Percentiles rank a stretch among this genome's conserved stretches.
Evolutionary conservation across 176 grass and related monocot species (phyloP).

Genomic region (Saccharum officinarum): DNA sequence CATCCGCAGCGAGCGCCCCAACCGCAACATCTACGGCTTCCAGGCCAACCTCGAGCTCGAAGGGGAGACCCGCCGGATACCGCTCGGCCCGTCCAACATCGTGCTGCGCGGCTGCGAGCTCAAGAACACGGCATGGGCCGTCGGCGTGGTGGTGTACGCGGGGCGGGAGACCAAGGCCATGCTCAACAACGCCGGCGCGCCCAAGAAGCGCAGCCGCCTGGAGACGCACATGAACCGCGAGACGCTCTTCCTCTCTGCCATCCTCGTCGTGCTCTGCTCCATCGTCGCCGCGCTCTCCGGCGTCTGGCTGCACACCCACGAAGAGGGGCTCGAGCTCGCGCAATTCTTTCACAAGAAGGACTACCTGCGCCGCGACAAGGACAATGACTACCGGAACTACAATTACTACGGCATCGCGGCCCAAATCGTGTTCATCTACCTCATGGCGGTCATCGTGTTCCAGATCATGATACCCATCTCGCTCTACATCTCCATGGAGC

Average conservation of each 20-base stretch:
- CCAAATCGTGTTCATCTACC: slow-evolving; percentile 74
- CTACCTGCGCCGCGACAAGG: slow-evolving; percentile 35
- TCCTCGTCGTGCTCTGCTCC: slow-evolving; percentile 61
- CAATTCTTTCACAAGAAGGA: slow-evolving; percentile 83
- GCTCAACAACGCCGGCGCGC: slow-evolving; percentile 77
- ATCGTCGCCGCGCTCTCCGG: slow-evolving; percentile 57
- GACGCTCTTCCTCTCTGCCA: slow-evolving; percentile 67
- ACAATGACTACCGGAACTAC: slow-evolving; percentile 38
- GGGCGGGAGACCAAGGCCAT: slow-evolving; percentile 81
- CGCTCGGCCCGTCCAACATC: slow-evolving; percentile 87
- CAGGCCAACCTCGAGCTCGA: slow-evolving; percentile 67
- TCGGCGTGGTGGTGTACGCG: slow-evolving; percentile 84
- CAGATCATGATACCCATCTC: slow-evolving; percentile 97
- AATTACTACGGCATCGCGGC: slow-evolving; percentile 82
- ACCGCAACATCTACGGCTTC: slow-evolving; percentile 90
- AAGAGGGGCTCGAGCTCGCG: slow-evolving; percentile 50
- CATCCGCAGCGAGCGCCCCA: slow-evolving; percentile 71
- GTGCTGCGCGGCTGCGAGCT: slow-evolving; percentile 91
- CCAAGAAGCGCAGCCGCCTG: slow-evolving; percentile 71
- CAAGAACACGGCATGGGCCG: slow-evolving; percentile 82
- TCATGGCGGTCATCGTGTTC: slow-evolving; percentile 97
- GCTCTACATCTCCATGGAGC: slow-evolving; percentile 96
- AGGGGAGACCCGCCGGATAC: slow-evolving; percentile 46
- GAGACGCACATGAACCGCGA: slow-evolving; percentile 89
- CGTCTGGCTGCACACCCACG: slow-evolving; percentile 60